Evolutionary conservation across 306 rosid species (phyloP), one percentile per base, ranked within the genome.

Genomic region (Quercus alba): DNA sequence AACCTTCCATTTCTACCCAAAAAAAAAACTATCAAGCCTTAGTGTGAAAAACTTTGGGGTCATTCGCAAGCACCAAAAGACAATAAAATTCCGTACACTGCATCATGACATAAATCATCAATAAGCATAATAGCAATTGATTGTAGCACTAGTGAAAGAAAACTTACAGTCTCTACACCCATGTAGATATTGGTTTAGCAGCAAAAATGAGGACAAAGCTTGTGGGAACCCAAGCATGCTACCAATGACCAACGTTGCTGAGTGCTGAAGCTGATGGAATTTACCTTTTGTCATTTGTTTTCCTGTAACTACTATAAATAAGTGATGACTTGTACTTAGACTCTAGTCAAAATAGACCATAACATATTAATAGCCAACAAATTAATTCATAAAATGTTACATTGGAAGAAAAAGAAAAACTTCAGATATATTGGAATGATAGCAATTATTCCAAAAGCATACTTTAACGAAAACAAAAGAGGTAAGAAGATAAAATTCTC

Each of bases 251-350:
- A 94, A 72, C 56, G 98, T 97, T 30, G 31, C 31, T 30, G 31
- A 30, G 31, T 21, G 97, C 88, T 2, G 97, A 94, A 67, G 98
- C 98, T 59, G 97, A 94, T 23, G 98, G 98, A 61, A 92, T 91
- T 33, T 90, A 82, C 81, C 94, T 89, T 85, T 83, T 94, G 62
- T 71, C 87, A 21, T 54, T 46, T 72, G 30, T 88, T 33, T 78
- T 52, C 38, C 89, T 73, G 52, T 86, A 82, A 80, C 87, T 83
- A 76, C 67, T 83, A 44, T 74, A 56, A 54, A 56, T 49, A 51
- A 38, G 56, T 69, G 83, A 81, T 84, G 90, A 80, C 69, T 79
- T 79, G 49, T 81, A 57, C 77, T 69, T 74, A 77, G 73, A 82
- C 76, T 62, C 85, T 30, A 46, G 11, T 8, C 31, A 6, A 66